Evolutionary conservation across 805 yeast species (phyloP), one percentile per base, ranked within the genome.

Genomic region (Ascoidea rubescens): DNA sequence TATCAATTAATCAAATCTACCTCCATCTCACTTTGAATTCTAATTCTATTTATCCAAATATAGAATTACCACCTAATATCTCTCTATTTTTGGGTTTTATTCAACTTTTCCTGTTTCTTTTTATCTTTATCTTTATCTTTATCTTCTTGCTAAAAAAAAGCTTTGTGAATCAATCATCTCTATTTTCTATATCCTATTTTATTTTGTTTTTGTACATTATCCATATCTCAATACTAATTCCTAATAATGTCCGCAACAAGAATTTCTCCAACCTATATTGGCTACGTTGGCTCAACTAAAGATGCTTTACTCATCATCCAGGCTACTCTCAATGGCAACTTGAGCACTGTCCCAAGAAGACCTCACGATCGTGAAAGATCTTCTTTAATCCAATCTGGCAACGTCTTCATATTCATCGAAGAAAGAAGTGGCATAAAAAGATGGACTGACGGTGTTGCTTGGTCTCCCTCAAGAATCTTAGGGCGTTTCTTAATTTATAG

Each of bases 391-490:
- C 69, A 72, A 52, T 80, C 88, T 7, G 96, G 96, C 0, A 79
- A 80, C 58, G 80, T 88, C 1, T 89, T 90, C 66, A 87, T 91
- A 1, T 89, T 90, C 61, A 77, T 84, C 49, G 96, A 90, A 65
- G 87, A 84, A 58, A 71, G 76, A 10, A 80, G 90, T 0, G 89
- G 91, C 2, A 89, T 90, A 55, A 86, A 85, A 63, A 73, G 98
- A 54, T 90, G 98, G 98, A 90, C 98, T 1, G 98, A 90, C 62
- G 96, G 96, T n/a, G 78, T 87, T 12, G 72, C 90, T 12, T 90
- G 98, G 98, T 80, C 90, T 2, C 96, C 97, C 0, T 84, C 95
- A 1, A 72, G 97, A 49, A 88, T 90, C 45, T 72, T 88, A 31
- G 96, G 96, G 5, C 73, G 93, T 54, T 90, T 90, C 59, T 69